These are phyloP conservation scores for Fonsecaea pedrosoi DNA, from an alignment of 2,329 filamentous ascomycete genomes.

Conservation along the genomic window DNA sequence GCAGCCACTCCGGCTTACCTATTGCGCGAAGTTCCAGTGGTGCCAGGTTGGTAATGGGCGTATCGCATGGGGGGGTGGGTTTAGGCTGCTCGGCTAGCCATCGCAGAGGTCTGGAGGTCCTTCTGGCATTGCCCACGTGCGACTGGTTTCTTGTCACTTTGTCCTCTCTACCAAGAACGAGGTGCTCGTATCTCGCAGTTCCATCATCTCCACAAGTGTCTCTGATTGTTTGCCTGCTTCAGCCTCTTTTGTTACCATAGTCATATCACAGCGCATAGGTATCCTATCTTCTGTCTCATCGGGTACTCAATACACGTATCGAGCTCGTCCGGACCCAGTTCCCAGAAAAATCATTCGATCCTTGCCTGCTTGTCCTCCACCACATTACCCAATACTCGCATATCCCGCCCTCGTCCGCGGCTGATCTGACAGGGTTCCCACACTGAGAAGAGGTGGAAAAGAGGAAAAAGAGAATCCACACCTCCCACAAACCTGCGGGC, in stretches of 20 bases:
- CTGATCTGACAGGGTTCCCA: slow-evolving; percentile 18
- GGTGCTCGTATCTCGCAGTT: neutral
- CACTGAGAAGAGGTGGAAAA: slow-evolving; percentile 9
- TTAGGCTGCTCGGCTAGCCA: slow-evolving; percentile 20
- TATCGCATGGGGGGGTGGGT: slow-evolving; percentile 10
- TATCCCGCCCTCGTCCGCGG: slow-evolving; percentile 6
- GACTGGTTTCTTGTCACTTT: neutral
- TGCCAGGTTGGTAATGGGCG: neutral
- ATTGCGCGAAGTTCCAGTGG: neutral
- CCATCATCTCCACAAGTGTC: neutral
- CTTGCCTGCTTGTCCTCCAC: neutral
- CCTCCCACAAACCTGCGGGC: neutral
- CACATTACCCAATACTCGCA: slow-evolving; percentile 15
- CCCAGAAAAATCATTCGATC: neutral
- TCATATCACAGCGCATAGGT: neutral
- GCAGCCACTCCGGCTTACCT: slow-evolving; percentile 2
- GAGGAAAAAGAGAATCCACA: neutral
- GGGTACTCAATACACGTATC: neutral
- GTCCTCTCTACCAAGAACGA: too few species aligned
- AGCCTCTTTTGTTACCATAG: neutral
- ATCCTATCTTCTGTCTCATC: too few species aligned
- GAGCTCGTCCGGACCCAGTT: neutral
- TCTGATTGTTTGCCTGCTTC: neutral
- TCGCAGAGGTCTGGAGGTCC: neutral
- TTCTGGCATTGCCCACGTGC: slow-evolving; percentile 19